Conservation (phyloP, 2,329 filamentous ascomycete genomes). For the Fusarium tjaetaba region DNA sequence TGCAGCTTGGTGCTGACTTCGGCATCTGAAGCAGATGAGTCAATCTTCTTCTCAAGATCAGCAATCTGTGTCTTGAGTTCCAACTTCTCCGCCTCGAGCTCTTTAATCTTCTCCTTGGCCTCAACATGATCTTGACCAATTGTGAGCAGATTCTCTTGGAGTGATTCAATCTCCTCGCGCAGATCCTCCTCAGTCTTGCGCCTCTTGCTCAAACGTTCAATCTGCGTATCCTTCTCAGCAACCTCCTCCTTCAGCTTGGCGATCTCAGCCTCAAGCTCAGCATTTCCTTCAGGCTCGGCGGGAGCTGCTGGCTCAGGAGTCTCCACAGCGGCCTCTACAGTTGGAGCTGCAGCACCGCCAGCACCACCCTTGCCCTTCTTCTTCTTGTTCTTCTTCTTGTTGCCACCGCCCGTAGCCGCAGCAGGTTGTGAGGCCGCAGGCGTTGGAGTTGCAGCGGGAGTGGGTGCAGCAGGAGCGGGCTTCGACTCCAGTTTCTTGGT, state of each 20-base stretch:
- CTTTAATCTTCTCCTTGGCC: conserved; percentile 79
- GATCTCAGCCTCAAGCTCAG: conserved; percentile 60
- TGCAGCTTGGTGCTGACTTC: conserved; percentile 65
- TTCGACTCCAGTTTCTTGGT: conserved; percentile 55
- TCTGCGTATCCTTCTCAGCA: conserved; percentile 74
- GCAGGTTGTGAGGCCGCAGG: conserved; percentile 42
- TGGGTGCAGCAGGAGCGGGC: conserved; percentile 13
- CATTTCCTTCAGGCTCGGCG: conserved; percentile 43
- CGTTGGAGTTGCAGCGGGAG: conserved; percentile 37
- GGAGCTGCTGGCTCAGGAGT: conserved; percentile 49
- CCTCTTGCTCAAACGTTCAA: conserved; percentile 75
- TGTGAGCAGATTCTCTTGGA: conserved; percentile 81
- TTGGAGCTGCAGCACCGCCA: conserved; percentile 50
- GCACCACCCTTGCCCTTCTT: conserved; percentile 85
- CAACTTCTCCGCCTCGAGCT: conserved; percentile 74
- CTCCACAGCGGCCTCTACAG: conserved; percentile 50
- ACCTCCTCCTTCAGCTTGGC: conserved; percentile 62
- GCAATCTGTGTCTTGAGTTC: conserved; percentile 70
- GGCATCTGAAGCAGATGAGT: conserved; percentile 47
- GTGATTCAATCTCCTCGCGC: conserved; percentile 84
- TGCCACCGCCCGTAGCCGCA: conserved; percentile 41
- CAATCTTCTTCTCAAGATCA: conserved; percentile 77
- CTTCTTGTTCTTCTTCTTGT: conserved; percentile 79
- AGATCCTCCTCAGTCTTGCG: conserved; percentile 81
- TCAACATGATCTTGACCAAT: conserved; percentile 87